Percentiles rank a stretch among this genome's conserved stretches.
phyloP scores from a whole-genome alignment of 140 eudicot species.

The Senecio squalidus region DNA sequence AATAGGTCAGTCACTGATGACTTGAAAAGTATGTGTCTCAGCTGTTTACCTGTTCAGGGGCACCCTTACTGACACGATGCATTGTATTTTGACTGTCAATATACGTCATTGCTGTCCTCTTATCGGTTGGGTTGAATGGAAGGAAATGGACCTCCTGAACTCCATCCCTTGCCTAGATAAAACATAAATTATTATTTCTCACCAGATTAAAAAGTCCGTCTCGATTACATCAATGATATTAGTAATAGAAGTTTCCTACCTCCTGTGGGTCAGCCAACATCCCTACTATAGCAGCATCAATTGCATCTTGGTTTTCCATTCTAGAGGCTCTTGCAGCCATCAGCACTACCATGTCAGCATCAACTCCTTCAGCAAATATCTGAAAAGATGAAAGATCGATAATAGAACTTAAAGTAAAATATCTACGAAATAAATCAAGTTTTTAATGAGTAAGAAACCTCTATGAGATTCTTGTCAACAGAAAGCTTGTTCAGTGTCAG shows the following conservation, averaged over 20 bases:
- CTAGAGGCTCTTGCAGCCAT: constrained; percentile 92
- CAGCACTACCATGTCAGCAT: constrained; percentile 67
- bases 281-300: constrained; percentile 80
- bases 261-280: constrained; percentile 85
- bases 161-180: constrained; percentile 66
- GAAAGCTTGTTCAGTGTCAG: constrained; percentile 78
- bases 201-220: too few relatives aligned
- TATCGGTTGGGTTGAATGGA: constrained; percentile 90
- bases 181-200: constrained; percentile 3
- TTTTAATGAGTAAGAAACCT: constrained; percentile 34
- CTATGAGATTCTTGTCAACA: constrained; percentile 79
- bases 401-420: not conserved
- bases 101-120: constrained; percentile 78
- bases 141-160: constrained; percentile 75
- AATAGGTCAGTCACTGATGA: constrained; percentile 2
- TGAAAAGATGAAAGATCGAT: constrained; percentile 14
- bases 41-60: constrained; percentile 90
- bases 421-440: not conserved
- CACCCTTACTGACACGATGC: constrained; percentile 95
- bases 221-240: not conserved
- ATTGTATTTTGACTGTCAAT: constrained; percentile 53
- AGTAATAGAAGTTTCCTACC: constrained; percentile 19
- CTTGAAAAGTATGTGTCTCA: too few relatives aligned
- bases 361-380: constrained; percentile 77
- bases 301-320: constrained; percentile 82